phyloP scores from a whole-genome alignment of 257 asterid species.

The Phtheirospermum japonicum region DNA sequence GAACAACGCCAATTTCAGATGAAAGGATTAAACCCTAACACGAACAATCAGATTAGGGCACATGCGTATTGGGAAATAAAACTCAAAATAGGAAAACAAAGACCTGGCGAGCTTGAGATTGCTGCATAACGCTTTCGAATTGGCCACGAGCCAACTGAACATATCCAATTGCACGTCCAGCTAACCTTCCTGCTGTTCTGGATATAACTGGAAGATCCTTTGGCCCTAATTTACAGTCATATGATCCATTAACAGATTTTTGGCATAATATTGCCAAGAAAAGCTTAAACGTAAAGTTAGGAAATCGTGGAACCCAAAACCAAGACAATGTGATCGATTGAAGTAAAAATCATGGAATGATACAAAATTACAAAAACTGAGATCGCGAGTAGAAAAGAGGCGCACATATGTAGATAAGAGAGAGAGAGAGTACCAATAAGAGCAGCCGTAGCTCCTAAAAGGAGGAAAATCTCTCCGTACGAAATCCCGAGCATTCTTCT shows the following conservation, averaged over 20 bases:
- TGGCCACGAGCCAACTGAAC: slow-evolving; percentile 90
- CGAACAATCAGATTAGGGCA: slow-evolving; percentile 10
- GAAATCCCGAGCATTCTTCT: slow-evolving; percentile 76
- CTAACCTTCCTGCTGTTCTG: slow-evolving; percentile 75
- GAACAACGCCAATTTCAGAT: background rate
- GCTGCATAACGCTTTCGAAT: slow-evolving; percentile 78
- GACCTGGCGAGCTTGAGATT: slow-evolving; percentile 87
- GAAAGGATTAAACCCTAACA: background rate
- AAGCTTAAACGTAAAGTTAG: slow-evolving; percentile 14
- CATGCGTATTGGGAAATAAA: background rate
- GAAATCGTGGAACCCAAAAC: background rate
- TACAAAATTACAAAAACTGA: background rate
- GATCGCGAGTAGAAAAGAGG: background rate
- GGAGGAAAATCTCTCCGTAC: slow-evolving; percentile 72
- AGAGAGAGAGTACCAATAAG: slow-evolving; percentile 48
- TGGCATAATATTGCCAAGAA: background rate
- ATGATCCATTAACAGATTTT: background rate
- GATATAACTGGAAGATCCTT: slow-evolving; percentile 79
- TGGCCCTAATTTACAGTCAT: slow-evolving; percentile 53
- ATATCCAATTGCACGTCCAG: slow-evolving; percentile 83
- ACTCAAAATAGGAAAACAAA: slow-evolving; percentile 3
- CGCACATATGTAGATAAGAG: background rate
- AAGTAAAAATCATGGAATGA: background rate
- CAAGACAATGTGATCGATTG: background rate
- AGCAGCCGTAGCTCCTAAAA: slow-evolving; percentile 80